Percentiles rank a stretch among this genome's conserved stretches.
Evolutionary conservation across 2,329 filamentous ascomycete genomes (phyloP).

Genomic region (Chrysosporium queenslandicum): DNA sequence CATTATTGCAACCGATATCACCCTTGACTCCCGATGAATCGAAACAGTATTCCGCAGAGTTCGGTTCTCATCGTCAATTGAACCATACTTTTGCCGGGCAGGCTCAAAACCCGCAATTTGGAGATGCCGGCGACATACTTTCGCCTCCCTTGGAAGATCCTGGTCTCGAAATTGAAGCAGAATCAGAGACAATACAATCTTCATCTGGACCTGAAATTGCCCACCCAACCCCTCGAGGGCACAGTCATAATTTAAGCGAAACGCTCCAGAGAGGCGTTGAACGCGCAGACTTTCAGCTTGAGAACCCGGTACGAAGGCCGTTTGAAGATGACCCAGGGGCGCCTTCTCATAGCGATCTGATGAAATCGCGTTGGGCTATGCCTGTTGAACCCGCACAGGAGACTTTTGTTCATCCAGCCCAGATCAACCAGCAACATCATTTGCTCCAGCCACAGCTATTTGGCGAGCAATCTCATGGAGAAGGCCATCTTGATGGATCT

Average conservation of each 20-base stretch:
- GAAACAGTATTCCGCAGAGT: conserved; percentile 27
- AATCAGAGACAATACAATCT: conserved; percentile 16
- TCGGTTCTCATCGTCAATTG: conserved; percentile 19
- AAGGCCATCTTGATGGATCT: conserved; percentile 43
- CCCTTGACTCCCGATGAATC: conserved; percentile 49
- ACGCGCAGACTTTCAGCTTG: conserved; percentile 74
- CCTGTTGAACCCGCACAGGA: conserved; percentile 25
- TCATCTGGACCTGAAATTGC: conserved; percentile 40
- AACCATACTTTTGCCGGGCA: conserved; percentile 22
- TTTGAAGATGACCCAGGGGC: conserved; percentile 59
- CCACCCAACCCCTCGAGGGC: conserved; percentile 51
- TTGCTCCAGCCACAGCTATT: conserved; percentile 30
- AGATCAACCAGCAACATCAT: conserved; percentile 20
- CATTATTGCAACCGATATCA: conserved; percentile 51
- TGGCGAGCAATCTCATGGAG: conserved; percentile 24
- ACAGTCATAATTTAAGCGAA: conserved; percentile 63
- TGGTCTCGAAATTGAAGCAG: conserved; percentile 12
- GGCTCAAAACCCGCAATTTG: conserved; percentile 15
- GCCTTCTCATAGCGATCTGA: conserved; percentile 24
- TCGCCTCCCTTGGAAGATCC: conserved; percentile 12
- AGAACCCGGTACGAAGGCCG: conserved; percentile 67
- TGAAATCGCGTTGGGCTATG: conserved; percentile 32
- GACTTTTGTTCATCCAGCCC: conserved; percentile 7
- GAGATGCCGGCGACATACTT: conserved; percentile 11
- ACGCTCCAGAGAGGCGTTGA: conserved; percentile 76